These are phyloP conservation scores for Bipolaris victoriae DNA, from an alignment of 2,329 filamentous ascomycete genomes.

Conservation along the genomic window DNA sequence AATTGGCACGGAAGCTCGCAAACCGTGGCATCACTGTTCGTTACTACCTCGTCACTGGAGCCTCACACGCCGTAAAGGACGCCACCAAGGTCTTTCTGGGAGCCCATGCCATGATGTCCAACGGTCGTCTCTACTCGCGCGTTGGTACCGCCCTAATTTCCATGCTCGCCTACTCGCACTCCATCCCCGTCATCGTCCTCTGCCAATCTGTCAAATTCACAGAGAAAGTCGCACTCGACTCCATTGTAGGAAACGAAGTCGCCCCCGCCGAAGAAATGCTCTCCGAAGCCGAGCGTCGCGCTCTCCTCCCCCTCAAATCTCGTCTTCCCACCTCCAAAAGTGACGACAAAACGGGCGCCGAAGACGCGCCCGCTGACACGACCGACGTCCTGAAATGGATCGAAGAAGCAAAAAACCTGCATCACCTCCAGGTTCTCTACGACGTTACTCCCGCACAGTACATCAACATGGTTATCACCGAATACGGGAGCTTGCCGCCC, in stretches of 20 bases:
- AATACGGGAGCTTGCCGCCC: constrained; percentile 84
- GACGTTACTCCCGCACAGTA: constrained; percentile 90
- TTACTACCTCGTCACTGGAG: constrained; percentile 80
- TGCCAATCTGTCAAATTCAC: constrained; percentile 97
- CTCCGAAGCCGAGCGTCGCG: constrained; percentile 42
- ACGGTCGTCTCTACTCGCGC: constrained; percentile 86
- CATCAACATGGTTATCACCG: constrained; percentile 87
- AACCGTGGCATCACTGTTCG: constrained; percentile 75
- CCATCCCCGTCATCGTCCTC: constrained; percentile 83
- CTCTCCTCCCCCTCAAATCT: constrained; percentile 40
- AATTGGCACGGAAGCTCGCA: constrained; percentile 73
- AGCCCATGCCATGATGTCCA: constrained; percentile 91
- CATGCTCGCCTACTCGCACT: constrained; percentile 76
- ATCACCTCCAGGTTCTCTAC: constrained; percentile 79
- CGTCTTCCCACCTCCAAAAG: constrained; percentile 30
- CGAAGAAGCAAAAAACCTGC: constrained; percentile 52
- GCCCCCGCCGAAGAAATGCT: constrained; percentile 73
- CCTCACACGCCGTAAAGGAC: constrained; percentile 74
- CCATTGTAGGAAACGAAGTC: constrained; percentile 92
- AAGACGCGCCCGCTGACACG: constrained; percentile 28
- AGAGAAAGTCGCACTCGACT: constrained; percentile 85
- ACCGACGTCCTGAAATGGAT: constrained; percentile 48
- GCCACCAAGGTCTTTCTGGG: constrained; percentile 80
- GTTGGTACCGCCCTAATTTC: constrained; percentile 87
- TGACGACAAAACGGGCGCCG: constrained; percentile 32